These are phyloP conservation scores for Xylaria arbuscula DNA, from an alignment of 2,329 filamentous ascomycete genomes.

Conservation along the genomic window DNA sequence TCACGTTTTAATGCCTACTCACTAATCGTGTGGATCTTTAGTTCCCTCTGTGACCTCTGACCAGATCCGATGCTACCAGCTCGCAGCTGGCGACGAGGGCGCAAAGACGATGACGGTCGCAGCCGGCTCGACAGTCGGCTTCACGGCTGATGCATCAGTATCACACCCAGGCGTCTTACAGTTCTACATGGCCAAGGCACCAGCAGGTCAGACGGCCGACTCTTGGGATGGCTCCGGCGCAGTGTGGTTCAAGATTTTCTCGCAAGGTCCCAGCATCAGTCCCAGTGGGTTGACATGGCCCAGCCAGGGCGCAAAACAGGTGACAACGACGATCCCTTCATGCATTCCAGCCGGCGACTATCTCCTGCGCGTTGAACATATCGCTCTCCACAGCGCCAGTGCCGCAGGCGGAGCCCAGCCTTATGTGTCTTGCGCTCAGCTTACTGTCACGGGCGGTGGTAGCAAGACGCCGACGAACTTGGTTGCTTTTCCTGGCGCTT, in stretches of 20 bases:
- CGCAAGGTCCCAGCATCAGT: constrained; percentile 54
- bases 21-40: constrained; percentile 30
- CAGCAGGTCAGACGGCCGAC: constrained; percentile 52
- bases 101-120: constrained; percentile 56
- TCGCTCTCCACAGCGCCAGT: constrained; percentile 59
- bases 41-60: constrained; percentile 60
- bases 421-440: constrained; percentile 55
- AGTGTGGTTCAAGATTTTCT: constrained; percentile 59
- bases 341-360: constrained; percentile 62
- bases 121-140: constrained; percentile 58
- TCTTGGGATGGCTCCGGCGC: constrained; percentile 54
- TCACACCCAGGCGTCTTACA: constrained; percentile 56
- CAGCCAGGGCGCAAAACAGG: constrained; percentile 52
- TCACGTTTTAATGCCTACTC: background rate
- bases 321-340: constrained; percentile 56
- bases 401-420: constrained; percentile 58
- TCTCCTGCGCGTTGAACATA: constrained; percentile 61
- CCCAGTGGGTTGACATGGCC: constrained; percentile 55
- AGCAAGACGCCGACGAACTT: constrained; percentile 52
- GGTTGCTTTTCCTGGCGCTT: constrained; percentile 58
- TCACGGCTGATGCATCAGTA: constrained; percentile 56
- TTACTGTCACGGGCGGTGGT: constrained; percentile 58
- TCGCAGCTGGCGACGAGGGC: constrained; percentile 54
- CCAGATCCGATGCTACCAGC: constrained; percentile 64
- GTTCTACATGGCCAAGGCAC: constrained; percentile 56